Evolutionary conservation across 352 stramenopile genomes (phyloP), one percentile per base, ranked within the genome.

Genomic region (Pythium aristosporum): DNA sequence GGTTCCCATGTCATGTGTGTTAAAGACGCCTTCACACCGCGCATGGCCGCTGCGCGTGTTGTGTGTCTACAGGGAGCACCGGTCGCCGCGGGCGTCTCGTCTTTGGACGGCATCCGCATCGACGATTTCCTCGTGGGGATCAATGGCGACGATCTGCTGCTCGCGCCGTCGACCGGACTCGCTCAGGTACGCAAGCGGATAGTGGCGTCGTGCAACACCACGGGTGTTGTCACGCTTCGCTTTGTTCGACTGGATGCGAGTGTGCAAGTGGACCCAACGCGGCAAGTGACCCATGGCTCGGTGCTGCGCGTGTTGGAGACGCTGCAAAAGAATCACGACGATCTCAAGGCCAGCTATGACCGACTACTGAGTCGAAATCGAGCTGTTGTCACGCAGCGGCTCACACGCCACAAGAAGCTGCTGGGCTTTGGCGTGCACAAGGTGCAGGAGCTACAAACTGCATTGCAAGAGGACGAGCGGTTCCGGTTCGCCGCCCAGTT

Each of bases 91-190:
- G 57, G 69, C n/a, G 54, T 58, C 5, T 36, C 57, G 18, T 46
- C 44, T 3, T 53, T 67, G 36, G 56, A 55, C 20, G 30, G 39
- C 42, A 65, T 80, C 41, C 74, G 80, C 5, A 80, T 98, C 61
- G 84, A 89, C 28, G 85, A 98, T 42, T 98, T 98, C 67, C 91
- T 99, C 16, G 84, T 96, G 10, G 80, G 80, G 0, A 73, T 92
- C 49, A 71, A 76, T 52, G 52, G 66, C 6, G 69, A 85, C 20
- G 73, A 93, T 58, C 72, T 92, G 52, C 71, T 91, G 37, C 30
- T 87, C 0, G 74, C 51, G 12, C 73, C 80, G 11, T 64, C 76
- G 23, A 46, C 32, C 15, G 72, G 69, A 13, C 54, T 88, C 0
- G 63, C 79, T 36, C 75, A 85, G 10, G 43, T 90, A 3, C 65